Conservation (phyloP, 768 basidiomycete species). For the Tephrocybe rancida region DNA sequence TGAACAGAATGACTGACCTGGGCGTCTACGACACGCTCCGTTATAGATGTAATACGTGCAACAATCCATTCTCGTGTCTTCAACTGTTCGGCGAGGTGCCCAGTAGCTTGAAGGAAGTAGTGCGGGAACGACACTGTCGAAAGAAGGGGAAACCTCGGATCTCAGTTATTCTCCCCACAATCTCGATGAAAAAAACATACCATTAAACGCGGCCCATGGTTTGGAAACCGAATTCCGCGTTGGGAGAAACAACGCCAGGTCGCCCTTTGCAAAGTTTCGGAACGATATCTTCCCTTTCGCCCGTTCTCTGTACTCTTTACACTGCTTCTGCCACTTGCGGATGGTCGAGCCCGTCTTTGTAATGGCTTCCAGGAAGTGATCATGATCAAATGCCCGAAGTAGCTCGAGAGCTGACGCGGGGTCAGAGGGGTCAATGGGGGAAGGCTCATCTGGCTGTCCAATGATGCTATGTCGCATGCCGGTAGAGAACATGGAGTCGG, state of each 20-base stretch:
- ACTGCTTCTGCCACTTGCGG: constrained; percentile 97
- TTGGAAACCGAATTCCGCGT: constrained; percentile 92
- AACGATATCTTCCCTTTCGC: constrained; percentile 97
- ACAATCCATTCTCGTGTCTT: constrained; percentile 95
- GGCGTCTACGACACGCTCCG: constrained; percentile 81
- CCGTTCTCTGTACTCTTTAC: constrained; percentile 94
- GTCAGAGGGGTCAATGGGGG: constrained; percentile 80
- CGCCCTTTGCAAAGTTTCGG: constrained; percentile 92
- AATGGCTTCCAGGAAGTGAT: constrained; percentile 83
- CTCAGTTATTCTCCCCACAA: constrained; percentile 13
- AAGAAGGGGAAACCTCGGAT: constrained; percentile 38
- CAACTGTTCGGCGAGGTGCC: constrained; percentile 85
- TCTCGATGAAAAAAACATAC: constrained; percentile 43
- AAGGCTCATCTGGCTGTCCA: constrained; percentile 60
- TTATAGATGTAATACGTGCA: constrained; percentile 86
- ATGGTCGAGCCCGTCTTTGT: constrained; percentile 83
- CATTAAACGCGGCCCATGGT: constrained; percentile 99
- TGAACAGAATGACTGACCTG: constrained; percentile 46
- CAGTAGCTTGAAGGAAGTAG: constrained; percentile 91
- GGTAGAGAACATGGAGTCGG: constrained; percentile 52
- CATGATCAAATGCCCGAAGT: constrained; percentile 78
- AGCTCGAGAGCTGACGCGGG: constrained; percentile 68
- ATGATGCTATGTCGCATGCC: constrained; percentile 58
- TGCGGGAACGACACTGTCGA: constrained; percentile 90
- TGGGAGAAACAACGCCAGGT: constrained; percentile 93